Conservation (phyloP, 2,329 filamentous ascomycete genomes). For the Chrysosporium queenslandicum region DNA sequence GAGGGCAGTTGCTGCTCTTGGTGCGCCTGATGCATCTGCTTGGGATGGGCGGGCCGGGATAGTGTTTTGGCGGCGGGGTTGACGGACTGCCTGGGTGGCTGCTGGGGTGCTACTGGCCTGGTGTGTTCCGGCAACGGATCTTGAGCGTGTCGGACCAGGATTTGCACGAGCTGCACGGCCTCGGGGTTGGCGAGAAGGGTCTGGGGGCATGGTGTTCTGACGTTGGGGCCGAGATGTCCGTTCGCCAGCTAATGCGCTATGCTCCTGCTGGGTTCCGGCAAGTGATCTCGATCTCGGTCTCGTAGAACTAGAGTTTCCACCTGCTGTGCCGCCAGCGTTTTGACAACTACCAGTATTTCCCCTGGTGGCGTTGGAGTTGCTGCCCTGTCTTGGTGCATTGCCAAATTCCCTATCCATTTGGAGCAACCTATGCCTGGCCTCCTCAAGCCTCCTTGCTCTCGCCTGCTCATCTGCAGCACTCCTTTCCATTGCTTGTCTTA, state of each 20-base stretch:
- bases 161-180: neutral
- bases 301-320: neutral
- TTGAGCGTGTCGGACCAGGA: neutral
- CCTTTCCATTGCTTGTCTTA: slow-evolving; percentile 9
- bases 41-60: neutral
- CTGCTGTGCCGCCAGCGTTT: neutral
- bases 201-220: neutral
- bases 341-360: neutral
- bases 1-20: neutral
- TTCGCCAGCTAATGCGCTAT: neutral
- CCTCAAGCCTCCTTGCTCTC: neutral
- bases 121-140: neutral
- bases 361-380: neutral
- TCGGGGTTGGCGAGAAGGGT: neutral
- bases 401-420: slow-evolving; percentile 15
- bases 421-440: slow-evolving; percentile 6
- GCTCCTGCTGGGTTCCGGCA: neutral
- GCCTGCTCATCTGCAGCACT: slow-evolving; percentile 12
- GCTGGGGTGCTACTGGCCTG: neutral
- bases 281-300: neutral
- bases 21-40: neutral
- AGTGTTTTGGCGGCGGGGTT: neutral
- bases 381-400: neutral
- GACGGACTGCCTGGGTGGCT: neutral
- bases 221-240: neutral